Evolutionary conservation across 176 grass and related monocot species (phyloP).

Genomic region (Avena atlantica): DNA sequence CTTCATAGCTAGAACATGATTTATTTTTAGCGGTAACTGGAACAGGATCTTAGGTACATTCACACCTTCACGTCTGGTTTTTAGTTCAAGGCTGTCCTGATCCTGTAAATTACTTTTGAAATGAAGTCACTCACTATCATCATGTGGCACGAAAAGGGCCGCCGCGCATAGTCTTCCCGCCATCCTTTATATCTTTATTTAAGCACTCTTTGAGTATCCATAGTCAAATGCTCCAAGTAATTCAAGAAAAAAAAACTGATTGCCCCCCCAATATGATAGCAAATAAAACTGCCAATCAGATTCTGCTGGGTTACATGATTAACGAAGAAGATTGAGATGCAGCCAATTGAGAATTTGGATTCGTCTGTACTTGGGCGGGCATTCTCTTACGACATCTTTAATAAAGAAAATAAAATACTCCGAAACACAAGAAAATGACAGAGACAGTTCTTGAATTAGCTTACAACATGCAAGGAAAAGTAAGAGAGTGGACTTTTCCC

Average conservation of each 20-base stretch:
- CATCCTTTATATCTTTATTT: background rate
- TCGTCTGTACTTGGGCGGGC: background rate
- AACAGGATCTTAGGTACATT: background rate
- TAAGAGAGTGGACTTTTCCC: constrained; percentile 31
- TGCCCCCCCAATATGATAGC: background rate
- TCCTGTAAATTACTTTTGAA: background rate
- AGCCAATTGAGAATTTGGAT: background rate
- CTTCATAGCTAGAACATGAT: too few species aligned
- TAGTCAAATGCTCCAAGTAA: background rate
- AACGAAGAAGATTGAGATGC: background rate
- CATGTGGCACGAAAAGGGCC: constrained; percentile 49
- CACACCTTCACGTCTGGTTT: background rate
- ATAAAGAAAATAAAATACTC: background rate
- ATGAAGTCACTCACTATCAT: background rate
- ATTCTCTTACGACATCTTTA: background rate
- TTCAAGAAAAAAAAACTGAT: background rate
- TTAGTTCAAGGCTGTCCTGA: background rate
- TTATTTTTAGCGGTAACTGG: too few species aligned
- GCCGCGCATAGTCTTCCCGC: background rate
- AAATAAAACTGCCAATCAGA: background rate
- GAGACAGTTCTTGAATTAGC: background rate
- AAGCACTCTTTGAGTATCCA: background rate
- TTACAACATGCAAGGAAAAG: background rate
- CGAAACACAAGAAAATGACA: background rate
- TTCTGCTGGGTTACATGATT: background rate